Conservation (phyloP, 108 stramenopile species). For the Mayamaea pseudoterrestris region DNA sequence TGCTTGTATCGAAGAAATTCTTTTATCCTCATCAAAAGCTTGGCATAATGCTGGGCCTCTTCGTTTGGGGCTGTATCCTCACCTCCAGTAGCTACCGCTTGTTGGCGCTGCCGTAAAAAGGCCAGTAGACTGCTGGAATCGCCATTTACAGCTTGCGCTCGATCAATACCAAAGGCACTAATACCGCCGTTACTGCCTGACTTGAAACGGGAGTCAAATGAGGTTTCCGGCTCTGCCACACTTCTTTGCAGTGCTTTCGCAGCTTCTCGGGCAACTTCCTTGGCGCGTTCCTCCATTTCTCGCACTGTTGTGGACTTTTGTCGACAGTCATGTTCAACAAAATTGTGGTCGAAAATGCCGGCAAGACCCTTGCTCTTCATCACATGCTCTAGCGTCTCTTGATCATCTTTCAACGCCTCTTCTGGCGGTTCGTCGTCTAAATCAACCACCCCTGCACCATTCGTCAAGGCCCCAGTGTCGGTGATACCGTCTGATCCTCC, state of each 20-base stretch:
- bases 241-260: slow-evolving; percentile 36
- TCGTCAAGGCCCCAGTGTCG: slow-evolving; percentile 51
- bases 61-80: background rate
- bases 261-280: slow-evolving; percentile 50
- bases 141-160: slow-evolving; percentile 9
- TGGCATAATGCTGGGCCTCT: slow-evolving; percentile 23
- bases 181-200: slow-evolving; percentile 49
- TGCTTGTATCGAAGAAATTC: slow-evolving; percentile 23
- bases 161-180: slow-evolving; percentile 11
- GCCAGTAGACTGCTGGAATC: slow-evolving; percentile 28
- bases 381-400: slow-evolving; percentile 43
- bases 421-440: slow-evolving; percentile 15
- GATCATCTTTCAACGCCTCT: slow-evolving; percentile 17
- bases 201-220: slow-evolving; percentile 45
- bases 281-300: slow-evolving; percentile 75
- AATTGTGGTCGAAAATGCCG: slow-evolving; percentile 54
- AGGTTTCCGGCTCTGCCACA: slow-evolving; percentile 14
- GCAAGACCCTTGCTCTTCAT: slow-evolving; percentile 70
- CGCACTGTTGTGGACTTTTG: slow-evolving; percentile 31
- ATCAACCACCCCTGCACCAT: slow-evolving; percentile 49
- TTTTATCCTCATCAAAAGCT: slow-evolving; percentile 30
- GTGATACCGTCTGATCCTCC: slow-evolving; percentile 38
- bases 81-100: slow-evolving; percentile 24
- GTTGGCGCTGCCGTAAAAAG: slow-evolving; percentile 34
- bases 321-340: slow-evolving; percentile 22